Base-by-base conservation (phyloP, 495 filamentous ascomycete genomes). In the Tetracladium setigerum region DNA sequence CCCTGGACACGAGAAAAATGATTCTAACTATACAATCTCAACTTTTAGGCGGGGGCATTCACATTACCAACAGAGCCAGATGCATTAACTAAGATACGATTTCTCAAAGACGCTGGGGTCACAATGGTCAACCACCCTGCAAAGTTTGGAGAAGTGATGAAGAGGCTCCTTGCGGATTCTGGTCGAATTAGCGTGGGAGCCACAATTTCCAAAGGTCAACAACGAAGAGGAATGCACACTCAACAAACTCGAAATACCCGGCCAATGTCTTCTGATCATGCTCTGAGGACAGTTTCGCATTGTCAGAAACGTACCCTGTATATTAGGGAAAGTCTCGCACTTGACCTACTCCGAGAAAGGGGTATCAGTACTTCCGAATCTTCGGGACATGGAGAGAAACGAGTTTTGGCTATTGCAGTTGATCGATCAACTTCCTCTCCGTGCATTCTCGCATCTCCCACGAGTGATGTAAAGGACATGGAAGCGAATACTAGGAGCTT, bases 71-170 rank as follows among this genome's bases (percentile, higher is more conserved):
- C 82, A 13, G 86, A 94, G 50, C 79, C 80, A 7, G 71, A 72
- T 46, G 77, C 82, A 0, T 63, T 66, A 24, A 69, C 69, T 12
- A 94, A 94, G 64, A 80, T 86, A 46, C 70, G 73, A 17, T 73
- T 76, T 13, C 72, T 94, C n/a, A 66, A 83, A 57, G 67, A 71
- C 47, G 86, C 79, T 13, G 87, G 87, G 5, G 84, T 78, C 0
- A 78, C 78, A 1, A 82, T 94, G 63, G 83, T 90, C 8, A 78
- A 85, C 48, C 87, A 95, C 59, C 89, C 88, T 0, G 79, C 83
- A 43, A 78, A 87, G 46, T 90, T 95, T 54, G 89, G 89, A 0
- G 69, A 74, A 13, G 77, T 74, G 0, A 82, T 95, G 71, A 82
- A 79, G 60, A 64, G 63, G 9, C 62, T 84, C 1, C 64, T 86